A percentile compares a stretch with the other conserved stretches of the same genome.
Conservation (phyloP, 176 grass and related monocot species). For the Tillandsia fasciculata region DNA sequence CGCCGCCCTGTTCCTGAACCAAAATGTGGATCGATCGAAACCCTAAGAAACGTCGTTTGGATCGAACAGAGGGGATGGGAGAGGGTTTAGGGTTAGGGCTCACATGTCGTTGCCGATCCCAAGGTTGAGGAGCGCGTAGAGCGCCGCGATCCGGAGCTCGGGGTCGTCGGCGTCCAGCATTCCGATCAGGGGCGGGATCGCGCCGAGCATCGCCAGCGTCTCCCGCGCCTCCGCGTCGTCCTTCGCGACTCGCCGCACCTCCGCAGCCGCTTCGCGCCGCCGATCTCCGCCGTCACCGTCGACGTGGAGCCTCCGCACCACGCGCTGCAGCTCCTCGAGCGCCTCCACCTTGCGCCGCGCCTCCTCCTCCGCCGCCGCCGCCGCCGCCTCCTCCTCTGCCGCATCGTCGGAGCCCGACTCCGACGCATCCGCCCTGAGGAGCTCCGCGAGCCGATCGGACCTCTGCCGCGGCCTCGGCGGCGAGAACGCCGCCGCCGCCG, state of each 20-base stretch:
- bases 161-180: constrained; percentile 39
- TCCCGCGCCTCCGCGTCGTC: constrained; percentile 64
- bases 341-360: constrained; percentile 35
- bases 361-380: constrained; percentile 21
- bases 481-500: constrained; percentile 15
- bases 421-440: constrained; percentile 49
- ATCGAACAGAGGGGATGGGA: neutral
- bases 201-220: constrained; percentile 76
- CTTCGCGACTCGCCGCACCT: constrained; percentile 66
- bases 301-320: constrained; percentile 29
- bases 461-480: constrained; percentile 23
- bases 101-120: constrained; percentile 88
- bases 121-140: constrained; percentile 88
- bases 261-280: constrained; percentile 36
- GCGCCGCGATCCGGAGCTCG: constrained; percentile 31
- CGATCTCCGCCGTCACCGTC: neutral
- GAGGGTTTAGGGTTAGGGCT: constrained; percentile 12
- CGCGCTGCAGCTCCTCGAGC: constrained; percentile 23
- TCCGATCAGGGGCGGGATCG: constrained; percentile 69
- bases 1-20: constrained; percentile 72
- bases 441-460: constrained; percentile 51
- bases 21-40: constrained; percentile 1
- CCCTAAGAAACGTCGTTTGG: neutral
- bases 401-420: constrained; percentile 41
- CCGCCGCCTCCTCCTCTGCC: constrained; percentile 11